A percentile compares a stretch with the other conserved stretches of the same genome.
phyloP scores from a whole-genome alignment of 129 eudicot genomes.

The Flaveria ramosissima region DNA sequence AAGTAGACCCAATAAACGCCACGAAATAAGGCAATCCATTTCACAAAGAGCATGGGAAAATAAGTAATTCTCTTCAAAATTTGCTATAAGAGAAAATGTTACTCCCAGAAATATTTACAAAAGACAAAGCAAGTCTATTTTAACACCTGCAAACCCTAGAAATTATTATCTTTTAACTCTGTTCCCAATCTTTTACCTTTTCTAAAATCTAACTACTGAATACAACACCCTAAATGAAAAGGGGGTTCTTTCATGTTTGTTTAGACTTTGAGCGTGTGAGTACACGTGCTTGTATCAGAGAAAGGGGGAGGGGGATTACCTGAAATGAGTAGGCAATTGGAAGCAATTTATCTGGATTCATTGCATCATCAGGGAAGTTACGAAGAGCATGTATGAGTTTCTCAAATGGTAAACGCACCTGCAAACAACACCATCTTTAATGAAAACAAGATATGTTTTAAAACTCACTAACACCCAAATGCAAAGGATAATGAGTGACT shows the following conservation, averaged over 20 bases:
- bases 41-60: too few species aligned
- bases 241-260: not conserved
- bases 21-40: too few species aligned
- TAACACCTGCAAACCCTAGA: too few species aligned
- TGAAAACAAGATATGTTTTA: not conserved
- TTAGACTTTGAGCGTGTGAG: too few species aligned
- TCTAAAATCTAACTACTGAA: not conserved
- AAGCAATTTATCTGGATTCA: constrained; percentile 41
- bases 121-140: too few species aligned
- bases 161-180: too few species aligned
- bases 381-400: constrained; percentile 64
- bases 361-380: constrained; percentile 61
- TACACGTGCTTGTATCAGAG: too few species aligned
- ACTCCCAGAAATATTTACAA: not conserved
- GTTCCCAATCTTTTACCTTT: too few species aligned
- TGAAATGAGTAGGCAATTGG: constrained; percentile 66
- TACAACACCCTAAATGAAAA: not conserved
- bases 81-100: too few species aligned
- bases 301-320: constrained; percentile 25
- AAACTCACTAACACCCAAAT: not conserved
- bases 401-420: constrained; percentile 79
- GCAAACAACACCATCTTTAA: constrained; percentile 22
- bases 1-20: too few species aligned
- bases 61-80: too few species aligned
- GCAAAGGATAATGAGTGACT: constrained; percentile 8